phyloP scores from a whole-genome alignment of 2,329 filamentous ascomycete genomes.

The Neonectria coccinea region DNA sequence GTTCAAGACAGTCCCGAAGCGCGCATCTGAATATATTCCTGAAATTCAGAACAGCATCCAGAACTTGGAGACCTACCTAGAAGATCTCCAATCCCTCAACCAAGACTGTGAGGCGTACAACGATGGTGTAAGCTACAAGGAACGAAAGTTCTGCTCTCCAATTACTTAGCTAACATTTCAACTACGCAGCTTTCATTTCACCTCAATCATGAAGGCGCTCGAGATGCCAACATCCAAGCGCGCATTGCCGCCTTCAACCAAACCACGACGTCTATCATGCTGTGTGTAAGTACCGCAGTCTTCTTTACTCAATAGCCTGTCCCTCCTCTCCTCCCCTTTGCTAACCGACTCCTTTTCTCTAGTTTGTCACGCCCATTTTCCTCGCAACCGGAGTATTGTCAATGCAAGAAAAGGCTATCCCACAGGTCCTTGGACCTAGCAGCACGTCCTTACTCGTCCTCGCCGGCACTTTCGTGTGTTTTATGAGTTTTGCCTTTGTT shows the following conservation, averaged over 20 bases:
- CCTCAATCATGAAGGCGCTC: neutral
- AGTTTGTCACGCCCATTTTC: neutral
- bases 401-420: constrained; percentile 31
- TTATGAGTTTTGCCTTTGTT: neutral
- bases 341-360: neutral
- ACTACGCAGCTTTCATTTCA: neutral
- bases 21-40: too few species aligned
- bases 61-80: too few species aligned
- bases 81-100: neutral
- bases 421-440: neutral
- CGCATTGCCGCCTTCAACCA: neutral
- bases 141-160: too few species aligned
- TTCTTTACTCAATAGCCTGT: too few species aligned
- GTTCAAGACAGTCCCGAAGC: too few species aligned
- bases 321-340: too few species aligned
- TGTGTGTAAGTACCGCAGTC: neutral
- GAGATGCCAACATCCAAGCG: neutral
- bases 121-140: neutral
- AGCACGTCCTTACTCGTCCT: constrained; percentile 3
- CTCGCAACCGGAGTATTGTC: constrained; percentile 26
- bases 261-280: neutral
- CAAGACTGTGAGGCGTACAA: neutral
- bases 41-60: too few species aligned
- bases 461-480: accelerated
- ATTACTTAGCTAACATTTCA: too few species aligned